A percentile compares a stretch with the other conserved stretches of the same genome.
These are phyloP conservation scores for Ophiostoma angusticollis DNA, from an alignment of 2,329 filamentous ascomycete genomes.

Conservation along the genomic window DNA sequence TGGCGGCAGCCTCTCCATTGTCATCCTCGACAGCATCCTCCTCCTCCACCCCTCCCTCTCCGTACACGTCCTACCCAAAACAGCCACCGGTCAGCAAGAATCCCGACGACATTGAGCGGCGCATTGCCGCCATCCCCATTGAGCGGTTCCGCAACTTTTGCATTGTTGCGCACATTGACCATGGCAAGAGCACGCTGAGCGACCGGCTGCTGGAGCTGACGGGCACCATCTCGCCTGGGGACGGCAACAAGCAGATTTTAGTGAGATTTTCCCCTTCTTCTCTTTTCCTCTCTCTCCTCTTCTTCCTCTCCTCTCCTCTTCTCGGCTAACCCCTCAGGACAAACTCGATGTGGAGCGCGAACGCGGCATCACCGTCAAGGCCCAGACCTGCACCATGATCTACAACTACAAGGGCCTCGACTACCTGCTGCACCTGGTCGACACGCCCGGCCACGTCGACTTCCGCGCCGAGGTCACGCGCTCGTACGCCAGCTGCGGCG, in stretches of 20 bases:
- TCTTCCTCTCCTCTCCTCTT: too few species aligned
- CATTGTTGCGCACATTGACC: constrained; percentile 96
- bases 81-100: constrained; percentile 10
- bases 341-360: constrained; percentile 95
- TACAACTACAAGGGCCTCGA: constrained; percentile 77
- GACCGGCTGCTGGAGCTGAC: constrained; percentile 89
- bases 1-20: not conserved
- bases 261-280: too few species aligned
- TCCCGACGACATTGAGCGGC: constrained; percentile 34
- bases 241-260: constrained; percentile 81
- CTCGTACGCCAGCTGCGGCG: constrained; percentile 91
- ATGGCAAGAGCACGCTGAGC: constrained; percentile 93
- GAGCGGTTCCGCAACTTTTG: constrained; percentile 88
- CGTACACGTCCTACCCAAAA: not conserved
- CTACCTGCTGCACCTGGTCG: constrained; percentile 88
- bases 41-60: not conserved
- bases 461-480: constrained; percentile 92
- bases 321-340: constrained; percentile 41
- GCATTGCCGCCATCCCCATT: constrained; percentile 64
- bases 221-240: constrained; percentile 74
- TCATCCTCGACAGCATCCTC: not conserved
- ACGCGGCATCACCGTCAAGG: constrained; percentile 95
- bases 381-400: constrained; percentile 96
- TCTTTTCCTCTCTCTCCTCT: not conserved
- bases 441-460: constrained; percentile 95